A percentile compares a stretch with the other conserved stretches of the same genome.
phyloP scores from a whole-genome alignment of 2,329 filamentous ascomycete species.

The Aspergillus texensis region DNA sequence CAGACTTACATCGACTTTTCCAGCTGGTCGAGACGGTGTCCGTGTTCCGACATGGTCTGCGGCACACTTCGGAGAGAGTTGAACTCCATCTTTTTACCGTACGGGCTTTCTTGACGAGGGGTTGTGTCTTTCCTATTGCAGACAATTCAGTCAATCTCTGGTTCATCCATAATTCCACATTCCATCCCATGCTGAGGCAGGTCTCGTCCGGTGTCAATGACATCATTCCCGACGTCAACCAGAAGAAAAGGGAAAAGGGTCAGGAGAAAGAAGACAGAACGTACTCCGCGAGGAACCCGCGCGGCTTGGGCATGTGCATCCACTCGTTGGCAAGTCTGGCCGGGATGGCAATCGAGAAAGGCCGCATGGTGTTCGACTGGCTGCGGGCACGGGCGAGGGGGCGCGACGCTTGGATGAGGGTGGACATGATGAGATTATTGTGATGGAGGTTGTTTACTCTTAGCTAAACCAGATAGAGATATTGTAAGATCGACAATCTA shows the following conservation, averaged over 20 bases:
- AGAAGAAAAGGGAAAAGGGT: not conserved
- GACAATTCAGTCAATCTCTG: not conserved
- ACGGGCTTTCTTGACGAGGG: constrained; percentile 21
- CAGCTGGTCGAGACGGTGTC: constrained; percentile 28
- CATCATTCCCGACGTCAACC: constrained; percentile 20
- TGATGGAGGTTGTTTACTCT: not conserved
- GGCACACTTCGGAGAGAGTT: constrained; percentile 26
- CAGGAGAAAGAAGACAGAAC: constrained; percentile 4
- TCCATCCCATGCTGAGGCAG: not conserved
- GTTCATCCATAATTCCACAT: not conserved
- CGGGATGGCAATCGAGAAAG: constrained; percentile 21
- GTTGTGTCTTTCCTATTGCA: constrained; percentile 24
- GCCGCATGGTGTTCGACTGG: constrained; percentile 13
- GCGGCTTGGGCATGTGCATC: constrained; percentile 23
- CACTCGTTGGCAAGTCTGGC: constrained; percentile 27
- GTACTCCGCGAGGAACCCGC: constrained; percentile 31
- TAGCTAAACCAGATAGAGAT: not conserved
- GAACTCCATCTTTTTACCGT: constrained; percentile 23
- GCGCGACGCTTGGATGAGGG: constrained; percentile 14
- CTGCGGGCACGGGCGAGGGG: constrained; percentile 19
- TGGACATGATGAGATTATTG: not conserved
- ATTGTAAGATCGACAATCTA: not conserved
- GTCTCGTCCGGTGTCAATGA: constrained; percentile 11
- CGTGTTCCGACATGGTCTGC: constrained; percentile 26
- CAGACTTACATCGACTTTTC: constrained; percentile 30